Base-by-base conservation (phyloP, 306 rosid species). In the Alnus glutinosa region DNA sequence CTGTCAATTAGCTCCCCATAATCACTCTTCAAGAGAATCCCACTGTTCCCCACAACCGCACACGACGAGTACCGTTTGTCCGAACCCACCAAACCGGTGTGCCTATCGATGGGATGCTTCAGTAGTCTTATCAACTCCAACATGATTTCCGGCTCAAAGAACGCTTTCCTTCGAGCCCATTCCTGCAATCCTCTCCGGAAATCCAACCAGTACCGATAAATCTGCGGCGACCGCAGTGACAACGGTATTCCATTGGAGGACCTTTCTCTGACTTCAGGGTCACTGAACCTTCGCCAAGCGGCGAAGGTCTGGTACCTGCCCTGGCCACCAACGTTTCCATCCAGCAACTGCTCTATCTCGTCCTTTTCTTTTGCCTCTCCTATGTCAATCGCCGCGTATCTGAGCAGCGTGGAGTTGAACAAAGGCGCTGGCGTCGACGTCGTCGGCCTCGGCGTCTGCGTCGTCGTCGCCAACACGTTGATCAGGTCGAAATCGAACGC, bases 41-140 rank as follows among this genome's bases (percentile, higher is more conserved):
- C 99, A 78, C 99, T 96, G 58, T 96, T 96, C 2, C 99, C 99
- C 49, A 96, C 96, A 5, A 91, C 98, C 0, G 98, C 99, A 80
- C 99, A 96, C 0, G 97, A 83, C 16, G 87, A 71, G 50, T 93
- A 91, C 36, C 83, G 80, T 8, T 73, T 44, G n/a, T 82, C 81
- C 0, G 87, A 76, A 75, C 44, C 81, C 15, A 19, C 64, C 46
- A 78, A 48, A 3, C 84, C 88, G 39, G 73, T 87, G 69, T 78
- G 77, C 57, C 37, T 67, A 32, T 93, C 96, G 18, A 96, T 78
- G 1, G 92, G 91, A 44, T 44, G 51, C 75, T 89, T 91, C 19
- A 93, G 82, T 8, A 77, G 83, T 9, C 87, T 85, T 1, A 86
- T 75, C 75, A 96, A 78, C 63, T 90, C 96, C 30, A 85, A 79